phyloP scores from a whole-genome alignment of 202 grass and related monocot genomes.

The Alloteropsis angusta region DNA sequence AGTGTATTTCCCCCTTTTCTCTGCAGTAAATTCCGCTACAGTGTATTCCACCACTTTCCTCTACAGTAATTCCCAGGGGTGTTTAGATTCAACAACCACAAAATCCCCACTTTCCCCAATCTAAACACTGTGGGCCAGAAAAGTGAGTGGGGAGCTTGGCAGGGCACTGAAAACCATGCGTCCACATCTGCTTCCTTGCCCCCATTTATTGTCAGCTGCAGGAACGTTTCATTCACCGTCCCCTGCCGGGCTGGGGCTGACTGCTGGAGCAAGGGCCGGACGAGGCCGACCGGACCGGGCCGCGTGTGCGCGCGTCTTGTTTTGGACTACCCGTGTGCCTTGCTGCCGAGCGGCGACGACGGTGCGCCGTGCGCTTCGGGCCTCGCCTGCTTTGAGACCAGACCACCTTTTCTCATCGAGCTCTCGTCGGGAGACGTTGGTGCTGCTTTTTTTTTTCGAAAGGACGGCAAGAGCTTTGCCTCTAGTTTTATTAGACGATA shows the following conservation, averaged over 20 bases:
- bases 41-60: too few relatives aligned
- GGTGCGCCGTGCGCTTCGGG: neutral
- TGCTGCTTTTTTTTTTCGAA: too few relatives aligned
- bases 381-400: neutral
- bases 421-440: too few relatives aligned
- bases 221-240: slow-evolving; percentile 11
- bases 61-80: too few relatives aligned
- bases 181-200: slow-evolving; percentile 19
- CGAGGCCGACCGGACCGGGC: neutral
- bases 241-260: neutral
- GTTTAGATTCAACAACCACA: too few relatives aligned
- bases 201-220: slow-evolving; percentile 13
- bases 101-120: too few relatives aligned
- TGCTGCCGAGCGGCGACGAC: slow-evolving; percentile 14
- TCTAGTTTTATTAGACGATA: too few relatives aligned
- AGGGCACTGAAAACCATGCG: slow-evolving; percentile 52
- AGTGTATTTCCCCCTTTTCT: too few relatives aligned
- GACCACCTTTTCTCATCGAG: neutral
- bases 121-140: neutral
- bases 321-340: slow-evolving; percentile 31
- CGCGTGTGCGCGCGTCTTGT: slow-evolving; percentile 14
- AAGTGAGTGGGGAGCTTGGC: slow-evolving; percentile 24
- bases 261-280: too few relatives aligned
- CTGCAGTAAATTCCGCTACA: too few relatives aligned
- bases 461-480: too few relatives aligned